Conservation (phyloP, 805 yeast genomes). For the Martiniozyma abietophila region DNA sequence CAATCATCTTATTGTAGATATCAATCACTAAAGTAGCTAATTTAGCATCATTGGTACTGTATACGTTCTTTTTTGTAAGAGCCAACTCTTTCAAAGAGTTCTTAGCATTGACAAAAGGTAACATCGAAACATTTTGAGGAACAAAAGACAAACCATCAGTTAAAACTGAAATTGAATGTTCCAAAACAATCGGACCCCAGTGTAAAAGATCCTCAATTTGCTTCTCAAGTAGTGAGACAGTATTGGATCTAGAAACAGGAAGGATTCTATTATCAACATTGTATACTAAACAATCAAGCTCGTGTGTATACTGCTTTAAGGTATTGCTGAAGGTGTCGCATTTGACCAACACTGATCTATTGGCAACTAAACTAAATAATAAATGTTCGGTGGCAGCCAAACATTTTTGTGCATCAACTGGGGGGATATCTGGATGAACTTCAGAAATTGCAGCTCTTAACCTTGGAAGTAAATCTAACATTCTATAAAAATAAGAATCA, state of each 20-base stretch:
- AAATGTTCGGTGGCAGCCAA: slow-evolving; percentile 69
- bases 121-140: slow-evolving; percentile 10
- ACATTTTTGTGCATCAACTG: slow-evolving; percentile 63
- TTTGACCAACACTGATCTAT: slow-evolving; percentile 39
- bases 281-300: slow-evolving; percentile 1
- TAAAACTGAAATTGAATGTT: slow-evolving; percentile 23
- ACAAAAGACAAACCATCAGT: slow-evolving; percentile 8
- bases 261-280: neutral
- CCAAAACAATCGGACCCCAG: slow-evolving; percentile 32
- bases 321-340: slow-evolving; percentile 16
- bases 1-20: slow-evolving; percentile 20
- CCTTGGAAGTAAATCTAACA: slow-evolving; percentile 74
- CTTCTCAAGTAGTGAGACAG: neutral
- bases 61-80: slow-evolving; percentile 8
- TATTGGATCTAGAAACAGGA: neutral
- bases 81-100: slow-evolving; percentile 11
- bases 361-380: slow-evolving; percentile 45
- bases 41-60: slow-evolving; percentile 12
- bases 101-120: slow-evolving; percentile 23
- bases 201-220: slow-evolving; percentile 8
- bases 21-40: slow-evolving; percentile 20
- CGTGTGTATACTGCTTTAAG: slow-evolving; percentile 6
- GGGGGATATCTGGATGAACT: slow-evolving; percentile 67
- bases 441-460: slow-evolving; percentile 54
- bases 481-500: slow-evolving; percentile 53